Conservation (phyloP, 805 yeast species). For the Kazachstania viticola region DNA sequence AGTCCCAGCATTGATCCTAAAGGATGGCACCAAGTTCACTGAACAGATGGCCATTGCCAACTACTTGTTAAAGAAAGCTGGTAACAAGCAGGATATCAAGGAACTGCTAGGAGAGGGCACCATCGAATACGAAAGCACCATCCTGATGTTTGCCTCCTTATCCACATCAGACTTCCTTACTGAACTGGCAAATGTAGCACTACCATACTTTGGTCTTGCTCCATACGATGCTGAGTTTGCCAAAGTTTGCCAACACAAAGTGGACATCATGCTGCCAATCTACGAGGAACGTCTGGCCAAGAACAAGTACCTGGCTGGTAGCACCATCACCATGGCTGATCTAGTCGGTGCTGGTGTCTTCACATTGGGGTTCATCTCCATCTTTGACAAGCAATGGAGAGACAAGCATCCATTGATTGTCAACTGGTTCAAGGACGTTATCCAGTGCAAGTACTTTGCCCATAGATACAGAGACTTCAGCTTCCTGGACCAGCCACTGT, state of each 20-base stretch:
- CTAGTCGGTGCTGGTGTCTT: conserved; percentile 39
- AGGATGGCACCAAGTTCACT: conserved; percentile 59
- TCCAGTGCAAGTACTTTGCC: conserved; percentile 4
- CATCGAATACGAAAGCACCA: conserved; percentile 28
- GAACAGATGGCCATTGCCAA: conserved; percentile 56
- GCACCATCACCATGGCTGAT: conserved; percentile 57
- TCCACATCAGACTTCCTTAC: conserved; percentile 56
- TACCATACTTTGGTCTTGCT: conserved; percentile 46
- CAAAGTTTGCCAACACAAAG: conserved; percentile 13
- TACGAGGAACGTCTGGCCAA: conserved; percentile 48
- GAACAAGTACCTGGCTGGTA: conserved; percentile 62
- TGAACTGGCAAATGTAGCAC: conserved; percentile 38
- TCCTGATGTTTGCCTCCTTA: conserved; percentile 70
- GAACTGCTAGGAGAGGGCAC: conserved; percentile 45
- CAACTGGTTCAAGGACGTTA: conserved; percentile 50
- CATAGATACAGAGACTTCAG: conserved; percentile 2
- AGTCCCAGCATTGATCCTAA: conserved; percentile 60
- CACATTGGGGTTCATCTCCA: conserved; percentile 42
- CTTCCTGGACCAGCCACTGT: too few species aligned
- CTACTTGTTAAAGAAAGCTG: conserved; percentile 33
- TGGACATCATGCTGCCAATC: too few species aligned
- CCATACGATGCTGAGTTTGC: conserved; percentile 57
- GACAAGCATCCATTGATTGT: conserved; percentile 45
- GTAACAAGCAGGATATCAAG: conserved; percentile 27
- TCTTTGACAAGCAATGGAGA: conserved; percentile 60